These are phyloP conservation scores for Pezicula neosporulosa DNA, from an alignment of 2,329 filamentous ascomycete species.

Conservation along the genomic window DNA sequence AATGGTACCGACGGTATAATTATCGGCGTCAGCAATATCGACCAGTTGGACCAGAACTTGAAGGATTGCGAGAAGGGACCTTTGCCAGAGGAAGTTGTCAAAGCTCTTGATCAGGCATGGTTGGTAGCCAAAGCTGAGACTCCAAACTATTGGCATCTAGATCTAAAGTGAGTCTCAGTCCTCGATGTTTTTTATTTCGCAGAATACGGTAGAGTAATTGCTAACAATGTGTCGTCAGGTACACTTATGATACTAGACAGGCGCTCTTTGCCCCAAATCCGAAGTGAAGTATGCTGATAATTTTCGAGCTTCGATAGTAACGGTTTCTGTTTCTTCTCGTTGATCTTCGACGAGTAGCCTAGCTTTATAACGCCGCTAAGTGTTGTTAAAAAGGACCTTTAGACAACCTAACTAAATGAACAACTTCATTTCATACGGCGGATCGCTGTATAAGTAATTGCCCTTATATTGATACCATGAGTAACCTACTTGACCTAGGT, in stretches of 20 bases:
- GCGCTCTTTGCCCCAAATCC: conserved; percentile 13
- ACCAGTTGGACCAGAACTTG: conserved; percentile 37
- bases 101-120: conserved; percentile 64
- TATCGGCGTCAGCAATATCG: conserved; percentile 35
- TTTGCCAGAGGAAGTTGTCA: conserved; percentile 60
- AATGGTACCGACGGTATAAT: conserved; percentile 38
- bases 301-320: no score
- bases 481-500: no score
- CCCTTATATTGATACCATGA: no score
- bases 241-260: conserved; percentile 22
- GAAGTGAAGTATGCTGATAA: no score
- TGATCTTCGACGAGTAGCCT: no score
- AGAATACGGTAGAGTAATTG: no score
- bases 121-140: conserved; percentile 46
- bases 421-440: no score
- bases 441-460: no score
- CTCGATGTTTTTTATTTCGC: not conserved
- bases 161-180: conserved; percentile 19
- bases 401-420: no score
- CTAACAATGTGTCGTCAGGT: conserved; percentile 1
- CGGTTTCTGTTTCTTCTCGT: no score
- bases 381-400: no score
- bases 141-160: conserved; percentile 29
- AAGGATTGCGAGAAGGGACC: conserved; percentile 48
- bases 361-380: no score